phyloP scores from a whole-genome alignment of 1,284 basidiomycete genomes.

The Sporisorium iseilematis-ciliati region DNA sequence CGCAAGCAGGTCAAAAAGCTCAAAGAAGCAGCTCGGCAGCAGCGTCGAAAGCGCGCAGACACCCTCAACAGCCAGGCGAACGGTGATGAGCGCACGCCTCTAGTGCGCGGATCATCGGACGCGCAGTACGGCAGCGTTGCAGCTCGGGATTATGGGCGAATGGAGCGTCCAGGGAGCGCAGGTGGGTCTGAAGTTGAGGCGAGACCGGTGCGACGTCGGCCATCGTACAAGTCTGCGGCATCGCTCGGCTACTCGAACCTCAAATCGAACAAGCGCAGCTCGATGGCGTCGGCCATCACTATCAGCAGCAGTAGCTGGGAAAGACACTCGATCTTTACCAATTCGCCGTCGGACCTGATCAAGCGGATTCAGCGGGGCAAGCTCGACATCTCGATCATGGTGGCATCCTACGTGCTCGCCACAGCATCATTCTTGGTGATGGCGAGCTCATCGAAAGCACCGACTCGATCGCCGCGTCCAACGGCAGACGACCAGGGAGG shows the following conservation, averaged over 20 bases:
- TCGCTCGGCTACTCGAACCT: slow-evolving; percentile 36
- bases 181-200: slow-evolving; percentile 12
- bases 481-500: not conserved
- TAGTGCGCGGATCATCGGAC: slow-evolving; percentile 16
- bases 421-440: slow-evolving; percentile 42
- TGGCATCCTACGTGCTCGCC: slow-evolving; percentile 31
- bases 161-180: not conserved
- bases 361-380: slow-evolving; percentile 56
- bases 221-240: slow-evolving; percentile 42
- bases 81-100: slow-evolving; percentile 22
- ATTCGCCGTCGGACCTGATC: slow-evolving; percentile 44
- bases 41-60: slow-evolving; percentile 13
- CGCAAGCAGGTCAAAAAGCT: slow-evolving; percentile 31
- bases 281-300: slow-evolving; percentile 26
- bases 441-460: slow-evolving; percentile 40
- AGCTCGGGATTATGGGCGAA: slow-evolving; percentile 30
- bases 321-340: slow-evolving; percentile 46
- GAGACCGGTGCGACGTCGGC: slow-evolving; percentile 27
- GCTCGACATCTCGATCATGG: slow-evolving; percentile 58
- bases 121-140: slow-evolving; percentile 28
- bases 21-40: slow-evolving; percentile 27
- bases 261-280: slow-evolving; percentile 26
- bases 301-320: slow-evolving; percentile 44
- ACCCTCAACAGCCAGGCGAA: not conserved
- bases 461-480: slow-evolving; percentile 14